Percentiles rank a stretch among this genome's conserved stretches.
Conservation (phyloP, 805 yeast species). For the Cyberlindnera lachancei region DNA sequence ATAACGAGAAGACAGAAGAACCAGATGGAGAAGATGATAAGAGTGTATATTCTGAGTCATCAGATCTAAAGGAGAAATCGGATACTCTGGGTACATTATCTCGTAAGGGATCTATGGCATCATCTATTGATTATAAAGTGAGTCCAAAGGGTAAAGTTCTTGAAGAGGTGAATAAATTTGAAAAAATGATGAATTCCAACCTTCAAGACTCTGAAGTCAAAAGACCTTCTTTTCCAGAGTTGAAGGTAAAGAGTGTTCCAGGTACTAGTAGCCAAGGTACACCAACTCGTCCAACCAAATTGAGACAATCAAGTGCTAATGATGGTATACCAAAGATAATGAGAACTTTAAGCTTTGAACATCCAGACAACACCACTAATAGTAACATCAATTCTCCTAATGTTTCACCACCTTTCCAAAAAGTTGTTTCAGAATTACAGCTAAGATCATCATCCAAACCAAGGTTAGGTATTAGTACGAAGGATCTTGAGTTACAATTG, state of each 20-base stretch:
- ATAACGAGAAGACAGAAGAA: slow-evolving; percentile 24
- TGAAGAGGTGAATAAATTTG: slow-evolving; percentile 26
- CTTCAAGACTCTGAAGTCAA: slow-evolving; percentile 11
- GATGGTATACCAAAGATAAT: slow-evolving; percentile 5
- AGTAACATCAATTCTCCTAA: not conserved
- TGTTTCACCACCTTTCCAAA: too few relatives aligned
- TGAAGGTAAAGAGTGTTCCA: slow-evolving; percentile 5
- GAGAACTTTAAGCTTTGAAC: slow-evolving; percentile 3
- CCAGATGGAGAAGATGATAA: slow-evolving; percentile 9
- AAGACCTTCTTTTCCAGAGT: not conserved
- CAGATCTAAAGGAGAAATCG: slow-evolving; percentile 11
- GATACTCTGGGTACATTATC: slow-evolving; percentile 1
- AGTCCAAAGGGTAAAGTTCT: slow-evolving; percentile 21
- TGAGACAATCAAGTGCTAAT: slow-evolving; percentile 7
- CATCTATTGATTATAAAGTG: slow-evolving; percentile 2
- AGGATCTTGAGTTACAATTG: slow-evolving; percentile 21
- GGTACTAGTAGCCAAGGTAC: slow-evolving; percentile 2
- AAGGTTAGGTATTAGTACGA: slow-evolving; percentile 20
- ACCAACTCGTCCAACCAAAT: slow-evolving; percentile 3
- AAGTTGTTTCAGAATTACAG: too few relatives aligned
- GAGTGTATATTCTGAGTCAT: slow-evolving; percentile 3
- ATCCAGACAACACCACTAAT: not conserved
- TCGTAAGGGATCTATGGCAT: slow-evolving; percentile 2
- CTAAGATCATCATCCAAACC: slow-evolving; percentile 3
- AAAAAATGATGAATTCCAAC: slow-evolving; percentile 19